Base-by-base conservation (phyloP, 257 asterid genomes). In the Perilla frutescens region DNA sequence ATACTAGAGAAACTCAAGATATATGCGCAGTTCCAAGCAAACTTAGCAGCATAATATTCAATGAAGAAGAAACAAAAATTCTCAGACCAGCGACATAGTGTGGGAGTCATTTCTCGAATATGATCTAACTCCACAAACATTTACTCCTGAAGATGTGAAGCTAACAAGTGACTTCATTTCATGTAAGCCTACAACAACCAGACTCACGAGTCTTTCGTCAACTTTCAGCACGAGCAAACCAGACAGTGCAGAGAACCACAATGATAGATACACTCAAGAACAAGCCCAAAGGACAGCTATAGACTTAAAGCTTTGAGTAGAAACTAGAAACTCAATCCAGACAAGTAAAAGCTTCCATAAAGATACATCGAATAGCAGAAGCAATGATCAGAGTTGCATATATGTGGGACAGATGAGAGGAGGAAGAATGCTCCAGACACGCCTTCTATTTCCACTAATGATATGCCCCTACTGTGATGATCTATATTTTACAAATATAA, bases 401-500 rank as follows among this genome's bases (percentile, higher is more conserved):
- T 34, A 34, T 44, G 50, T 48, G 40, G 7, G 7, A 54, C 57
- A 12, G 4, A 29, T 43, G 9, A 68, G n/a, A 10, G 12, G 6
- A 61, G 31, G 59, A 53, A 20, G 61, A 36, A 9, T 20, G 26
- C 1, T 20, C 26, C 26, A 20, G 26, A 20, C 53, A 34, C 64
- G 40, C 40, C 36, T 11, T 54, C 64, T 15, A 40, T 37, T 53
- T 68, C 73, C 10, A 20, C 20, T 11, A 49, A 9, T 45, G 5
- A 49, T 14, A 31, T 9, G 15, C 39, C 54, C 8, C 20, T 40
- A 43, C 10, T 4, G 14, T 40, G 2, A 70, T 26, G 44, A 50
- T 64, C 70, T 37, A 20, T 43, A 55, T 14, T 64, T 65, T 50
- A 74, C 34, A 65, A 44, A 48, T 50, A 60, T 4, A 53, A 34